Conservation (phyloP, 1,284 basidiomycete species). For the Ganoderma resinaceum region DNA sequence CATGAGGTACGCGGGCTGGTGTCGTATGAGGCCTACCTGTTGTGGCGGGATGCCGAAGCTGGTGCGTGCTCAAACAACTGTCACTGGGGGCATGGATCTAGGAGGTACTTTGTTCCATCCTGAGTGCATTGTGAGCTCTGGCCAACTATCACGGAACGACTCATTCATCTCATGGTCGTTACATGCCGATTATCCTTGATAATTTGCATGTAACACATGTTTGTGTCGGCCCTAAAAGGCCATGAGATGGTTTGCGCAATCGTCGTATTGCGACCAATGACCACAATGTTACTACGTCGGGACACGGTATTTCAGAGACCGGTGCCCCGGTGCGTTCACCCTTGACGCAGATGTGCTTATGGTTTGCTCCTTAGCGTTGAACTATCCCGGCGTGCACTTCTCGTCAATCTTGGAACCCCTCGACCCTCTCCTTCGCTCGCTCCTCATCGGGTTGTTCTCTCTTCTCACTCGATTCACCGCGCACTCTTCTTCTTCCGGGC, state of each 20-base stretch:
- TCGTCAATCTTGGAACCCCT: constrained; percentile 62
- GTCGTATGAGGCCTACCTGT: constrained; percentile 80
- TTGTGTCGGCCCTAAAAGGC: not conserved
- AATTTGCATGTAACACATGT: not conserved
- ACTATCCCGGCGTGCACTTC: constrained; percentile 77
- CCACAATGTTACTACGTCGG: not conserved
- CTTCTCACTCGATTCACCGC: constrained; percentile 83
- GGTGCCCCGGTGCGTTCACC: not conserved
- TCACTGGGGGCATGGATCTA: not conserved
- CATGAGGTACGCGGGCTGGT: constrained; percentile 76
- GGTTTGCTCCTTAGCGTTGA: constrained; percentile 50
- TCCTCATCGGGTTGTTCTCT: constrained; percentile 73
- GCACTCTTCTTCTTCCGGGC: constrained; percentile 80
- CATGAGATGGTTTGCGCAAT: not conserved
- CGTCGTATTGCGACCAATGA: not conserved
- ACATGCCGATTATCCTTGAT: not conserved
- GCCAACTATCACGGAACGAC: not conserved
- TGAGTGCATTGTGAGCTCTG: not conserved
- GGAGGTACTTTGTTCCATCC: not conserved
- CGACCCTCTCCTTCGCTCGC: constrained; percentile 58
- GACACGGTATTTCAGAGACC: not conserved
- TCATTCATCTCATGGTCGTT: not conserved
- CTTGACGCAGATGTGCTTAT: not conserved
- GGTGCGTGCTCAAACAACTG: constrained; percentile 54
- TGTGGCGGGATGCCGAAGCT: constrained; percentile 80